These are phyloP conservation scores for Sporothrix pallida DNA, from an alignment of 2,329 filamentous ascomycete species.

Conservation along the genomic window DNA sequence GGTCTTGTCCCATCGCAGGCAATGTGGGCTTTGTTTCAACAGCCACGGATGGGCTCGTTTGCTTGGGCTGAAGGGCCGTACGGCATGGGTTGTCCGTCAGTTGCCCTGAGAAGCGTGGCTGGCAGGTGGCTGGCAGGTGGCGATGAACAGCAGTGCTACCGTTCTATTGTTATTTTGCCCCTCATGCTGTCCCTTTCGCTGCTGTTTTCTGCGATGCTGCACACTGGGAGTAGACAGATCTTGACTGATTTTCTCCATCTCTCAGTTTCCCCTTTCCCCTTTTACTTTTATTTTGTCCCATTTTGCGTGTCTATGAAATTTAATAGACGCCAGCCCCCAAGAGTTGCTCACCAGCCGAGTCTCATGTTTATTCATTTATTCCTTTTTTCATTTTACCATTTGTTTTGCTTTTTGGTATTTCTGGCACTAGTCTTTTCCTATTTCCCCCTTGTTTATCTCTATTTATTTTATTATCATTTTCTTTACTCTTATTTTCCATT, in stretches of 20 bases:
- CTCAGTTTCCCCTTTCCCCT: background rate
- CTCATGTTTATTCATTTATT: conserved; percentile 19
- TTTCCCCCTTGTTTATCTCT: conserved; percentile 18
- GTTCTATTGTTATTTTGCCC: background rate
- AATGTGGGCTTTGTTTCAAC: background rate
- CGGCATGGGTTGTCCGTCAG: background rate
- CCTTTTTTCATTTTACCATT: background rate
- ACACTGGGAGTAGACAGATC: background rate
- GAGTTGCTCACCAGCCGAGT: conserved; percentile 30
- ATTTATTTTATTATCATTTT: conserved; percentile 21
- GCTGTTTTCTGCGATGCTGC: background rate
- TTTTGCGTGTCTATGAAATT: conserved; percentile 24
- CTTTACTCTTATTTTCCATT: background rate
- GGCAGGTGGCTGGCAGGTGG: background rate
- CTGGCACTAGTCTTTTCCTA: conserved; percentile 23
- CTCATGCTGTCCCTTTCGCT: background rate
- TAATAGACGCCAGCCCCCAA: conserved; percentile 9
- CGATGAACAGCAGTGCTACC: background rate
- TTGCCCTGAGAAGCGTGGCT: background rate
- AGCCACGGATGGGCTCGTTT: background rate
- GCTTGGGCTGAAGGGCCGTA: background rate
- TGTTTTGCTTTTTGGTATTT: conserved; percentile 19
- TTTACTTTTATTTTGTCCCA: background rate
- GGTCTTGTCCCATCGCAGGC: background rate
- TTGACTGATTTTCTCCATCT: background rate